A percentile compares a stretch with the other conserved stretches of the same genome.
These are phyloP conservation scores for Seiridium cupressi DNA, from an alignment of 2,329 filamentous ascomycete genomes.

Conservation along the genomic window DNA sequence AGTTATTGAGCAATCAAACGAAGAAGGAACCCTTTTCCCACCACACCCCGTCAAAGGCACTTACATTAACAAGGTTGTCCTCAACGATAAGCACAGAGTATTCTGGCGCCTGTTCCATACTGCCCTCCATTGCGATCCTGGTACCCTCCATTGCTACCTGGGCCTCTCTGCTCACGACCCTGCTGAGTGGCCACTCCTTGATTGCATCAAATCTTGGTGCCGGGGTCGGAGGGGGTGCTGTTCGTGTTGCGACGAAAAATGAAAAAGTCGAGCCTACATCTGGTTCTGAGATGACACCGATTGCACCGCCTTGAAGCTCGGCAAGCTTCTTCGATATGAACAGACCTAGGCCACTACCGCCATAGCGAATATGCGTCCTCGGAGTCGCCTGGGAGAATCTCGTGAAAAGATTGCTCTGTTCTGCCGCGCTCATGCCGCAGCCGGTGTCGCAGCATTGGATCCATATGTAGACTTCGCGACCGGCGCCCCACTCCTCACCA, in stretches of 20 bases:
- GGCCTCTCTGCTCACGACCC: conserved; percentile 25
- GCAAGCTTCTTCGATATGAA: conserved; percentile 77
- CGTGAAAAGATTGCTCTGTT: conserved; percentile 65
- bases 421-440: conserved; percentile 61
- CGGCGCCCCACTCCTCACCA: conserved; percentile 66
- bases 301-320: conserved; percentile 75
- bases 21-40: too few relatives aligned
- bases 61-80: conserved; percentile 61
- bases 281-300: conserved; percentile 66
- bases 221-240: conserved; percentile 23
- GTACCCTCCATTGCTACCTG: not conserved
- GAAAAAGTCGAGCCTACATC: conserved; percentile 72
- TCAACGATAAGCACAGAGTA: conserved; percentile 50
- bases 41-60: not conserved
- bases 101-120: not conserved
- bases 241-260: conserved; percentile 69
- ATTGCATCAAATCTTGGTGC: conserved; percentile 2
- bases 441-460: conserved; percentile 73
- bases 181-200: conserved; percentile 17
- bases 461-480: conserved; percentile 69
- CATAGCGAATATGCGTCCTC: conserved; percentile 69
- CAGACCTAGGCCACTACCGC: conserved; percentile 68
- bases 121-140: not conserved
- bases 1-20: too few relatives aligned
- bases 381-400: conserved; percentile 68